Evolutionary conservation across 2,329 filamentous ascomycete genomes (phyloP).

Genomic region (Scopulariopsis brevicaulis): DNA sequence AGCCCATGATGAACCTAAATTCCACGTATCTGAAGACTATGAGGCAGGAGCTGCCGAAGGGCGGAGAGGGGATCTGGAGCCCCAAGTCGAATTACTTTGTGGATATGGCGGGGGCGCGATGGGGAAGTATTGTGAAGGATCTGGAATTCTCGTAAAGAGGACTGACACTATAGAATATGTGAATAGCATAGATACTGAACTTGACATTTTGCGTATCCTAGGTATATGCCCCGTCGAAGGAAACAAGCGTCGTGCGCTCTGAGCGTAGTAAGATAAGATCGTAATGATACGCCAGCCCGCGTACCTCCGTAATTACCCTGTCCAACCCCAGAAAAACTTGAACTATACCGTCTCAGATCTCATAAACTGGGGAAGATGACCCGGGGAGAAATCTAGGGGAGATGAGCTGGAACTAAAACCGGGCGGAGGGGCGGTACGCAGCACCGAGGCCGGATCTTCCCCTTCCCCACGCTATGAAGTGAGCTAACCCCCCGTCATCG

Average conservation of each 20-base stretch:
- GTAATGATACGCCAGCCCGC: not conserved
- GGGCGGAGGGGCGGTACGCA: not conserved
- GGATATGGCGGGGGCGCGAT: not conserved
- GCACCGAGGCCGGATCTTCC: not conserved
- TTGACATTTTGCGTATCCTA: not conserved
- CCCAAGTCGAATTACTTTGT: not conserved
- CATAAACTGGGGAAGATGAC: not conserved
- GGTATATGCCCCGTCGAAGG: not conserved
- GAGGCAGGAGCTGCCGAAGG: not conserved
- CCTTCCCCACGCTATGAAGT: not conserved
- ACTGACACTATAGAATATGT: not conserved
- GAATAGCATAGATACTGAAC: not conserved
- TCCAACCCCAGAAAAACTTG: not conserved
- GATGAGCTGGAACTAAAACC: not conserved
- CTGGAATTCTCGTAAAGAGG: not conserved
- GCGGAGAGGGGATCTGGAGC: not conserved
- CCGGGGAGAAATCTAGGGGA: not conserved
- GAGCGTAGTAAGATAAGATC: not conserved
- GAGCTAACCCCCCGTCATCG: not conserved
- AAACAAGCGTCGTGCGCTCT: not conserved
- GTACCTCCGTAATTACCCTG: not conserved
- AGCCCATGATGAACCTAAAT: not conserved
- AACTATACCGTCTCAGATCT: not conserved
- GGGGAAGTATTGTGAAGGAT: not conserved
- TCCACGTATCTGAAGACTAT: not conserved